Evolutionary conservation across 352 stramenopile genomes (phyloP).

Genomic region (Elongisporangium prolatum): DNA sequence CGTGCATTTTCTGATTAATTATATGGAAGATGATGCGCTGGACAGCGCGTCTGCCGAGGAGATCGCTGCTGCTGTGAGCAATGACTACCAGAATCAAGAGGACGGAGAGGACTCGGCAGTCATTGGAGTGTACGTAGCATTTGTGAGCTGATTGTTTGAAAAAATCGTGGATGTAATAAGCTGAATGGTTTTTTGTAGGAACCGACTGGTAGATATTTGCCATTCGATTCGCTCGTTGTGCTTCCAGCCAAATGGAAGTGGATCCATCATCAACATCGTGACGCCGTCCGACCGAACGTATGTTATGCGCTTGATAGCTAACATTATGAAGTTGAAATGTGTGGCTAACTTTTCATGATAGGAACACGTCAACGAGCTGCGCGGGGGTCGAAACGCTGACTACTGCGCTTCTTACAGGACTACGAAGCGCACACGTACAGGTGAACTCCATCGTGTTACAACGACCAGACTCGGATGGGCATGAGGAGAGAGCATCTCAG

Average conservation of each 20-base stretch:
- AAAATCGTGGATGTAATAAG: neutral
- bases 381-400: conserved; percentile 29
- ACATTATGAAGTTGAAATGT: no score
- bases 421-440: conserved; percentile 35
- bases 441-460: conserved; percentile 55
- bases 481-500: neutral
- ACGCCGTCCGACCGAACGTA: conserved; percentile 14
- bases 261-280: conserved; percentile 28
- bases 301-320: neutral
- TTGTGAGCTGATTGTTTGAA: neutral
- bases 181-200: conserved; percentile 6
- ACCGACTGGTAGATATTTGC: conserved; percentile 21
- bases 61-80: conserved; percentile 5
- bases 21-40: conserved; percentile 20
- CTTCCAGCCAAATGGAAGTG: conserved; percentile 12
- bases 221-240: conserved; percentile 19
- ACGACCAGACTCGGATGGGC: neutral
- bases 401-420: conserved; percentile 31
- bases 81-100: conserved; percentile 22
- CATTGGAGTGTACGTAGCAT: neutral
- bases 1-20: conserved; percentile 72
- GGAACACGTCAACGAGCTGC: conserved; percentile 4
- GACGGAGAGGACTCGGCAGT: conserved; percentile 10
- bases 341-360: no score
- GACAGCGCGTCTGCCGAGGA: conserved; percentile 12